These are phyloP conservation scores for Torulaspora pretoriensis DNA, from an alignment of 1,139 yeast species.

Conservation along the genomic window DNA sequence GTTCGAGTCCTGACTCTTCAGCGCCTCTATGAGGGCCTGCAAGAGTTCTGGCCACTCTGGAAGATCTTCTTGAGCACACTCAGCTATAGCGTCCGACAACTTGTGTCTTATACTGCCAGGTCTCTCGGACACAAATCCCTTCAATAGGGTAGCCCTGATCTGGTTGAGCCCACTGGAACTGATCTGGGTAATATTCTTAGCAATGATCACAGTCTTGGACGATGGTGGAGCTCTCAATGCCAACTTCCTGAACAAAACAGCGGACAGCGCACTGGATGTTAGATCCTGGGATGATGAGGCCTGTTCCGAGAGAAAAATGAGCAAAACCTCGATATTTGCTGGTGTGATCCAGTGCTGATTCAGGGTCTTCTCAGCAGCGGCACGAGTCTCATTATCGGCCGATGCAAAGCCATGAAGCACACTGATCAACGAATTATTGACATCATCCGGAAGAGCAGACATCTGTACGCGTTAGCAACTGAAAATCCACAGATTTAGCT, in stretches of 20 bases:
- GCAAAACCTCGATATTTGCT: constrained; percentile 60
- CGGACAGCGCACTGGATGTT: constrained; percentile 47
- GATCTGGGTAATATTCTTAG: constrained; percentile 72
- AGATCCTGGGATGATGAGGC: constrained; percentile 44
- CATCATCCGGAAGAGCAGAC: constrained; percentile 63
- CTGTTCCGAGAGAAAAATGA: constrained; percentile 79
- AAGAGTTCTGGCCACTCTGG: constrained; percentile 73
- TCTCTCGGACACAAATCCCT: constrained; percentile 67
- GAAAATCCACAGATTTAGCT: background rate
- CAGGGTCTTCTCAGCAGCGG: constrained; percentile 71
- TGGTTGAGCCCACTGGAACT: constrained; percentile 56
- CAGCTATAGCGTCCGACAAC: constrained; percentile 90
- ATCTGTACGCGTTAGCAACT: constrained; percentile 28
- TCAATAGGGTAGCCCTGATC: constrained; percentile 61
- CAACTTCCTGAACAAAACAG: constrained; percentile 84
- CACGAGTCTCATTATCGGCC: constrained; percentile 67
- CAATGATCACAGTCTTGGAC: constrained; percentile 53
- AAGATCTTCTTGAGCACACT: constrained; percentile 68
- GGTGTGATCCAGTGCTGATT: constrained; percentile 71
- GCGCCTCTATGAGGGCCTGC: constrained; percentile 68
- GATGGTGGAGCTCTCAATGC: constrained; percentile 61
- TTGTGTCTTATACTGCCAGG: constrained; percentile 76
- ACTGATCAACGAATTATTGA: constrained; percentile 51
- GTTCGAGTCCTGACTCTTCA: constrained; percentile 58
- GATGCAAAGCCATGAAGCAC: constrained; percentile 70